Base-by-base conservation (phyloP, 306 rosid species). In the Quercus agrifolia region DNA sequence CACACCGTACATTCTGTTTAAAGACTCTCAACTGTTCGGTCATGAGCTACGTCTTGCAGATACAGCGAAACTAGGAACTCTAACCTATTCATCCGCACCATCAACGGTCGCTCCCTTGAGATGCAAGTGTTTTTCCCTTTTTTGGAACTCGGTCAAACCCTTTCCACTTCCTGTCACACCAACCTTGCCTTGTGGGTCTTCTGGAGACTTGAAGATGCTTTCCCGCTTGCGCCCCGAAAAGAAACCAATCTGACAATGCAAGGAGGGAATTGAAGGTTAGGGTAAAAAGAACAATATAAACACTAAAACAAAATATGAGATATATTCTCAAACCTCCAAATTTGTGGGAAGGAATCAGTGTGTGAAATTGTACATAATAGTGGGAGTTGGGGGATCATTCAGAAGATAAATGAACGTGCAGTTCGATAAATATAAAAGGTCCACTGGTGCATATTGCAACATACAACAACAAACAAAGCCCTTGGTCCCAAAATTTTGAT, bases 101-200 rank as follows among this genome's bases (percentile, higher is more conserved):
- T 93, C 99, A 51, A 67, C 88, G 3, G 91, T 33, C 44, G 94
- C 99, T 33, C 92, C 99, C 90, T 93, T 95, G 76, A 95, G 97
- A 78, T 95, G 99, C 86, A 95, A 93, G 87, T 92, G 98, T 56
- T 95, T 95, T 27, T 93, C 99, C 82, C 99, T 91, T 86, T 89
- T 93, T 70, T 95, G 99, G 78, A 95, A 95, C 35, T 91, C 99
- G 2, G 99, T 95, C 90, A 95, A 88, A 76, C 99, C 99, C 88
- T 95, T 95, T 23, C 99, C 99, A 77, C 99, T 95, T 66, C 99
- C 98, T 18, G 99, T 95, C 83, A 93, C 99, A 59, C 99, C 99
- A 84, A 95, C 99, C 92, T 95, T 95, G 54, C 99, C 99, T 0
- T 77, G 54, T 23, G 99, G 97, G 84, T 95, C 99, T 13, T 95